Conservation (phyloP, 148 eudicot genomes). For the Diospyros kaki region DNA sequence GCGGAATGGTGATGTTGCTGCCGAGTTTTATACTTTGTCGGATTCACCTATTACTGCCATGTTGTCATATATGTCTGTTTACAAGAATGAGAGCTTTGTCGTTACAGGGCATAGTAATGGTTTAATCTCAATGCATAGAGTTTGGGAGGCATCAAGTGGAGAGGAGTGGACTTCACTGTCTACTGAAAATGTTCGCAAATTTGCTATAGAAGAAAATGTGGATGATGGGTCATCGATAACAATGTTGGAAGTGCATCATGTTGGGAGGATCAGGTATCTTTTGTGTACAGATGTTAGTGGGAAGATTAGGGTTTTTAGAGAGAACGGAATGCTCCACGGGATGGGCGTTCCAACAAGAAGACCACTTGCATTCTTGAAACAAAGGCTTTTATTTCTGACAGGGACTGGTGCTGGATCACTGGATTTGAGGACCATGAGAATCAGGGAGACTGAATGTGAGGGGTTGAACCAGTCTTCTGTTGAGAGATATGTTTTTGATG, state of each 20-base stretch:
- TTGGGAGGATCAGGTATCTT: conserved; percentile 75
- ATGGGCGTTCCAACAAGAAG: conserved; percentile 57
- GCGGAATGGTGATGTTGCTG: conserved; percentile 62
- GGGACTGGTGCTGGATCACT: conserved; percentile 92
- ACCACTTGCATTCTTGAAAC: conserved; percentile 83
- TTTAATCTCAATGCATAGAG: conserved; percentile 54
- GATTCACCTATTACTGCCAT: conserved; percentile 59
- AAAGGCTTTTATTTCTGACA: conserved; percentile 77
- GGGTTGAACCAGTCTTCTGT: conserved; percentile 69
- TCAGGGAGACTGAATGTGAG: conserved; percentile 77
- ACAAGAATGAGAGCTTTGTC: conserved; percentile 71
- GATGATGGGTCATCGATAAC: conserved; percentile 38
- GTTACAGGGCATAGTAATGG: conserved; percentile 87
- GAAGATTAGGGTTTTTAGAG: conserved; percentile 63
- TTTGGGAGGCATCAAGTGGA: conserved; percentile 56
- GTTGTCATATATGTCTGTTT: conserved; percentile 60
- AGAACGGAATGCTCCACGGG: conserved; percentile 70
- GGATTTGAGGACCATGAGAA: conserved; percentile 89
- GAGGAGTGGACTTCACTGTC: conserved; percentile 54
- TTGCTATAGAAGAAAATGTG: conserved; percentile 25
- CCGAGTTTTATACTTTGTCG: conserved; percentile 45
- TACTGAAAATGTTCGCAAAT: conserved; percentile 37
- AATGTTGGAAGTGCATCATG: conserved; percentile 70
- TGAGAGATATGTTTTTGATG: conserved; percentile 69
- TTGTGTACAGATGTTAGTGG: conserved; percentile 56